Evolutionary conservation across 805 yeast genomes (phyloP).

Genomic region (Tetrapisispora nanseiensis): DNA sequence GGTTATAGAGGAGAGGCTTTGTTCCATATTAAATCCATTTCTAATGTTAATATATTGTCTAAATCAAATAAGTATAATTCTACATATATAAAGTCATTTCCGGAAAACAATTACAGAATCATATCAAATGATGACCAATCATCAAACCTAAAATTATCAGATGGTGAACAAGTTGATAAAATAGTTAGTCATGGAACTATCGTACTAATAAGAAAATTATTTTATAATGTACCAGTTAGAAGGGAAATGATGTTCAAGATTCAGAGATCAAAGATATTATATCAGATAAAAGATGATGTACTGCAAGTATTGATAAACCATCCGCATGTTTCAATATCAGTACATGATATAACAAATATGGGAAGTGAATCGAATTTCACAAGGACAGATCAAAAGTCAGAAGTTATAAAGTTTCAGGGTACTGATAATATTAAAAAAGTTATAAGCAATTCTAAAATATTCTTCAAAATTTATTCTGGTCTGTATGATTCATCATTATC

Average conservation of each 20-base stretch:
- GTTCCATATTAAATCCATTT: slow-evolving; percentile 40
- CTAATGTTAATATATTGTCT: slow-evolving; percentile 41
- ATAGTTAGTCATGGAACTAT: slow-evolving; percentile 15
- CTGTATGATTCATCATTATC: slow-evolving; percentile 15
- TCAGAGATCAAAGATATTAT: slow-evolving; percentile 7
- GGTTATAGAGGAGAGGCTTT: slow-evolving; percentile 76
- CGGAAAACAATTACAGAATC: not conserved
- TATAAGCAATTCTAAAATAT: not conserved
- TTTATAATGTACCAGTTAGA: slow-evolving; percentile 24
- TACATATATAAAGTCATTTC: slow-evolving; percentile 15
- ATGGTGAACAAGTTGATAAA: not conserved
- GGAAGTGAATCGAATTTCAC: not conserved
- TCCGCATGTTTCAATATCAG: slow-evolving; percentile 9
- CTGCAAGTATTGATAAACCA: slow-evolving; percentile 15
- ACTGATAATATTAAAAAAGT: too few species aligned
- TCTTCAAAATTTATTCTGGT: not conserved
- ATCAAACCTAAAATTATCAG: not conserved
- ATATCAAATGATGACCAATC: not conserved
- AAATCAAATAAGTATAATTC: slow-evolving; percentile 27
- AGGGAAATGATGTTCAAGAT: slow-evolving; percentile 8
- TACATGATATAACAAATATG: not conserved
- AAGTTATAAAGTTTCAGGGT: not conserved
- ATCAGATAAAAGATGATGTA: slow-evolving; percentile 11
- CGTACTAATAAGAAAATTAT: slow-evolving; percentile 12
- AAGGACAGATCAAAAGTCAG: too few species aligned